Evolutionary conservation across 495 filamentous ascomycete genomes (phyloP), one percentile per base, ranked within the genome.

Genomic region (Podospora pseudocomata): DNA sequence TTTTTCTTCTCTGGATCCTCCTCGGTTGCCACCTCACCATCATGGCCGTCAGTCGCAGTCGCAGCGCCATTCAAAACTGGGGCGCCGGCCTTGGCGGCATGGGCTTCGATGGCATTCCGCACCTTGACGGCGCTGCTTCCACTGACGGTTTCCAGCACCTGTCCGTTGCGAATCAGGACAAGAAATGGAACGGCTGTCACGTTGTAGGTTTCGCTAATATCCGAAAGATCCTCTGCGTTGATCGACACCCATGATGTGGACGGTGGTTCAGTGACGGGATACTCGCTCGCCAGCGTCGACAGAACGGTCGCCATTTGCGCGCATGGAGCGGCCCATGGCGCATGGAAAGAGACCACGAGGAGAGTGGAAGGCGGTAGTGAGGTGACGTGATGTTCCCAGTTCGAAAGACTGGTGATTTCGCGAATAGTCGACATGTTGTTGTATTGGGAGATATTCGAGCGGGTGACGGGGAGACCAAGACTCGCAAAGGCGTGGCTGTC

Each of bases 251-350:
- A 99, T 70, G 87, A 87, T 71, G 92, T 87, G 53, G 84, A 80
- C 2, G 84, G 87, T 20, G 91, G 89, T 57, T 82, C 77, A 64
- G 86, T 84, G 32, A 83, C 83, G 63, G 91, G 86, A 80, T 95
- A 94, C 70, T 93, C 90, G 69, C 87, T 85, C 65, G 94, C 93
- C 67, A 99, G 90, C 34, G 92, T 89, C 73, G 85, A 81, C 67
- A 99, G 88, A 65, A 97, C 90, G n/a, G 86, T 88, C 70, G 87
- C 86, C 93, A 97, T 97, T 80, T 97, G 93, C 65, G 90, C 85
- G 83, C 95, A 98, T 15, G 93, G 95, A 32, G 91, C 92, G n/a
- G 96, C 95, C 95, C 96, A 98, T 73, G 93, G 90, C 0, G 96
- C 91, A 80, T 97, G 89, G 82, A 98, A 98, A 77, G 93, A 97